Evolutionary conservation across 1,284 basidiomycete genomes (phyloP).

Genomic region (Fistulinella staudtii): DNA sequence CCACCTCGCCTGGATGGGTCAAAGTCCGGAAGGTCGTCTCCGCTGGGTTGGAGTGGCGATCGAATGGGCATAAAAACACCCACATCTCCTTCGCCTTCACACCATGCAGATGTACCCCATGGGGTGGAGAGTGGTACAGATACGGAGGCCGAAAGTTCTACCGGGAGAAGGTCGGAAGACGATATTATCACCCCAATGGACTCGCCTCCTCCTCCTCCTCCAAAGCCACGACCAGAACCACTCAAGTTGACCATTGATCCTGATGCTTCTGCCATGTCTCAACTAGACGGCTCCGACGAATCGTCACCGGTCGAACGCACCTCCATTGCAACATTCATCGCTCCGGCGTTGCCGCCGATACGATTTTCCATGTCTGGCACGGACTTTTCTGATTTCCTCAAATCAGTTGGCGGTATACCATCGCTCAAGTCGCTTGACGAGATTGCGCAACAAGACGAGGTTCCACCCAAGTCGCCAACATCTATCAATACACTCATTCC

Average conservation of each 20-base stretch:
- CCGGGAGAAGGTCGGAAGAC: conserved; percentile 32
- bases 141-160: conserved; percentile 54
- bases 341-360: conserved; percentile 76
- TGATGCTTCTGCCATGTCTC: conserved; percentile 26
- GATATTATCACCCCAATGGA: conserved; percentile 23
- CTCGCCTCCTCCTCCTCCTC: conserved; percentile 46
- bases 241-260: conserved; percentile 20
- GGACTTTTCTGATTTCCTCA: conserved; percentile 74
- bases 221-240: conserved; percentile 38
- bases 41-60: conserved; percentile 19
- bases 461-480: conserved; percentile 17
- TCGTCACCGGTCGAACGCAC: conserved; percentile 56
- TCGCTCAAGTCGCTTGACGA: conserved; percentile 43
- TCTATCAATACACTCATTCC: conserved; percentile 29
- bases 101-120: conserved; percentile 64
- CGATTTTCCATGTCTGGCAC: conserved; percentile 76
- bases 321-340: conserved; percentile 71
- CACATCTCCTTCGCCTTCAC: conserved; percentile 55
- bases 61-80: conserved; percentile 38
- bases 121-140: conserved; percentile 72
- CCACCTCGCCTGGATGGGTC: conserved; percentile 20
- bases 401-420: conserved; percentile 46
- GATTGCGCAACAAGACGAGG: conserved; percentile 35
- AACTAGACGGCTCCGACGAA: conserved; percentile 42
- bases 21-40: conserved; percentile 19